phyloP scores from a whole-genome alignment of 2,329 filamentous ascomycete species.

The Fonsecaea nubica region DNA sequence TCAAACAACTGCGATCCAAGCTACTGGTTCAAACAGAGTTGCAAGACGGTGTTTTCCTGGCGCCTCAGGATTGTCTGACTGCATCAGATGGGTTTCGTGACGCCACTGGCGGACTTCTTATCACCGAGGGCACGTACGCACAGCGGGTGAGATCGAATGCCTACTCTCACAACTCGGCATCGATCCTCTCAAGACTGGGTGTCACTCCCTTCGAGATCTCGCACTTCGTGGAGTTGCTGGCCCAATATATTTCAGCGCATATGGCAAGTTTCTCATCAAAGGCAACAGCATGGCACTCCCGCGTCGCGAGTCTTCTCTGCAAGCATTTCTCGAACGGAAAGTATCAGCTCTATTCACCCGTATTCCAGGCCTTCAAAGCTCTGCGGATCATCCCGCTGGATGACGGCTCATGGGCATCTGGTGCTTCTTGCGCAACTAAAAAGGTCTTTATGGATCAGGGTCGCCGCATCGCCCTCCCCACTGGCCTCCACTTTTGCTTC shows the following conservation, averaged over 20 bases:
- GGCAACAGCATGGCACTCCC: slow-evolving; percentile 23
- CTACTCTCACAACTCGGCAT: slow-evolving; percentile 13
- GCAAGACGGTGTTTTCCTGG: slow-evolving; percentile 10
- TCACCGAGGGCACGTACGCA: slow-evolving; percentile 17
- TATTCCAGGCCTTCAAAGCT: slow-evolving; percentile 15
- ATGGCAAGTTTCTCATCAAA: slow-evolving; percentile 19
- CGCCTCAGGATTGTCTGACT: slow-evolving; percentile 17
- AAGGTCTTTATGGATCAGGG: slow-evolving; percentile 14
- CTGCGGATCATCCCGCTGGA: slow-evolving; percentile 22
- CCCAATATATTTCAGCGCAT: slow-evolving; percentile 16
- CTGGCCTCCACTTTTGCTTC: slow-evolving; percentile 22
- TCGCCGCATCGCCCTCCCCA: slow-evolving; percentile 18
- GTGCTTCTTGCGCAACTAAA: slow-evolving; percentile 8
- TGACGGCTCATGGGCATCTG: slow-evolving; percentile 23
- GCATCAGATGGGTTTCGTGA: slow-evolving; percentile 24
- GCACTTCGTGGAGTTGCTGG: slow-evolving; percentile 10
- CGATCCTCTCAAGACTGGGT: slow-evolving; percentile 15
- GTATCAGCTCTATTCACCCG: slow-evolving; percentile 13
- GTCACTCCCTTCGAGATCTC: slow-evolving; percentile 9
- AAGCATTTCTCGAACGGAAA: slow-evolving; percentile 13
- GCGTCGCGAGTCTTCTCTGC: slow-evolving; percentile 19
- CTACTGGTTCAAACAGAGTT: slow-evolving; percentile 19
- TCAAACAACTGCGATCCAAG: slow-evolving; percentile 16
- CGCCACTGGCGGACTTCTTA: slow-evolving; percentile 16
- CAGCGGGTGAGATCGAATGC: slow-evolving; percentile 19